These are phyloP conservation scores for Ogataea nonfermentans DNA, from an alignment of 805 yeast genomes.

Conservation along the genomic window DNA sequence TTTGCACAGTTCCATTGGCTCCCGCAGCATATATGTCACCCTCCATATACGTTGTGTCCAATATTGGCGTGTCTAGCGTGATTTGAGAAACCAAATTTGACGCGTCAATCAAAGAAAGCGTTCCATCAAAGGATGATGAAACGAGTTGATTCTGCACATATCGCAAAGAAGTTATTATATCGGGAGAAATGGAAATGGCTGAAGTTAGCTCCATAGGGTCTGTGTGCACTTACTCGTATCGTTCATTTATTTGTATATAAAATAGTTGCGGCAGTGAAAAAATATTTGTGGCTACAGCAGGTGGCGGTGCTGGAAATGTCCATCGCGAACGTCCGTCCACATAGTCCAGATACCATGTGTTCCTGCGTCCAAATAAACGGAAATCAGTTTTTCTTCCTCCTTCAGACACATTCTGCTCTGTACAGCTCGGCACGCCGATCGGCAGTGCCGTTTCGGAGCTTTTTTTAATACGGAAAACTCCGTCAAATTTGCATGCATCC, in stretches of 20 bases:
- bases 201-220: background rate
- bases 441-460: slow-evolving; percentile 1
- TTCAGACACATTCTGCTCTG: no score
- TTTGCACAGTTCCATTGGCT: slow-evolving; percentile 53
- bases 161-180: slow-evolving; percentile 2
- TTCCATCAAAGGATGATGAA: slow-evolving; percentile 20
- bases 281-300: no score
- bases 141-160: slow-evolving; percentile 6
- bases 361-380: no score
- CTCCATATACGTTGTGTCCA: slow-evolving; percentile 12
- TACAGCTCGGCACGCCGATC: background rate
- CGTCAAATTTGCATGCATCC: slow-evolving; percentile 3
- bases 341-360: no score
- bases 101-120: slow-evolving; percentile 12
- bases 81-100: background rate
- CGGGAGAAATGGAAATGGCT: slow-evolving; percentile 8
- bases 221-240: no score
- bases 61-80: slow-evolving; percentile 14
- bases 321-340: no score
- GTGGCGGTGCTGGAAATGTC: no score
- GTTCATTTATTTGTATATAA: no score
- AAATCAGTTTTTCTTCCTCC: no score
- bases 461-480: slow-evolving; percentile 7
- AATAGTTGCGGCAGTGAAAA: no score
- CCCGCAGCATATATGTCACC: slow-evolving; percentile 35